Evolutionary conservation across 78 protist genomes (phyloP).

Genomic region (Dictyostelium intermedium): DNA sequence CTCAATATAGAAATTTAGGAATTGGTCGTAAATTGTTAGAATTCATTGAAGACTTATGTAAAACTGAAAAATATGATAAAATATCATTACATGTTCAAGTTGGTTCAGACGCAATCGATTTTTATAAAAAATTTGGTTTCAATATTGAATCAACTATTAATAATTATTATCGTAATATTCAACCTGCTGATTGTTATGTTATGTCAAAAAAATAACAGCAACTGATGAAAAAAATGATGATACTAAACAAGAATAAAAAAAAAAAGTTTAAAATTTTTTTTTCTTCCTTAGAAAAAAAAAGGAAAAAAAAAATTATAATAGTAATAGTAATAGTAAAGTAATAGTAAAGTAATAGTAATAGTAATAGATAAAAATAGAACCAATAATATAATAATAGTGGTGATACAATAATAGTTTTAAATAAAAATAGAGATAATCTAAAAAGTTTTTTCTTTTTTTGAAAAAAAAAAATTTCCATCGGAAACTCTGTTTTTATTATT

Average conservation of each 20-base stretch:
- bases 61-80: conserved; percentile 24
- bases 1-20: conserved; percentile 54
- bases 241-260: too few species aligned
- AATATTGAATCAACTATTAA: not conserved
- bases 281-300: too few species aligned
- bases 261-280: too few species aligned
- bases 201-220: conserved; percentile 2
- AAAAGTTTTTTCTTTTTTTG: not conserved
- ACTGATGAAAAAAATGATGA: not conserved
- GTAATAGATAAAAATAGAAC: too few species aligned
- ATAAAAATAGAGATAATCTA: not conserved
- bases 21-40: conserved; percentile 57
- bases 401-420: too few species aligned
- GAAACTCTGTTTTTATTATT: not conserved
- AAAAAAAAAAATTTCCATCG: not conserved
- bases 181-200: conserved; percentile 60
- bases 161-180: conserved; percentile 34
- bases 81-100: conserved; percentile 55
- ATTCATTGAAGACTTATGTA: conserved; percentile 18
- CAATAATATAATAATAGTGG: too few species aligned
- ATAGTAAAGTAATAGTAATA: too few species aligned
- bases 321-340: too few species aligned
- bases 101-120: conserved; percentile 56
- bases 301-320: too few species aligned
- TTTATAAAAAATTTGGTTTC: conserved; percentile 41